Evolutionary conservation across 2,329 filamentous ascomycete species (phyloP).

Genomic region (Botrytis elliptica): DNA sequence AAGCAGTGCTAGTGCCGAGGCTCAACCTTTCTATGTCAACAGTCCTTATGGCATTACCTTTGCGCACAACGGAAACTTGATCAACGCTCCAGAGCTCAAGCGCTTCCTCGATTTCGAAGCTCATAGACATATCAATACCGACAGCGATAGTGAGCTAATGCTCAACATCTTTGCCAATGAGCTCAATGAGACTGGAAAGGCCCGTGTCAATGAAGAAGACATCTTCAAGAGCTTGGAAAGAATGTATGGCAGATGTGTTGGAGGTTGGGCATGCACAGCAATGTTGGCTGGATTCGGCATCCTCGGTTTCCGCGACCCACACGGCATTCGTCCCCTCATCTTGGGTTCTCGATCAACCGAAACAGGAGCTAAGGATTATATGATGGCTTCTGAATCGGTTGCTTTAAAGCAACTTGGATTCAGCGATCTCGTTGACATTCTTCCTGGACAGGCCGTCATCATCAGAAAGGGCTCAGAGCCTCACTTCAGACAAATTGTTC

Average conservation of each 20-base stretch:
- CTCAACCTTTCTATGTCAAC: constrained; percentile 92
- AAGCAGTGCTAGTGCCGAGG: constrained; percentile 78
- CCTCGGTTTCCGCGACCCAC: constrained; percentile 74
- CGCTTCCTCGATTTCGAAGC: constrained; percentile 47
- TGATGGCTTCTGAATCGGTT: constrained; percentile 87
- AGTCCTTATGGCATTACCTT: constrained; percentile 79
- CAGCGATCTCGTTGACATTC: constrained; percentile 70
- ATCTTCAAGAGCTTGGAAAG: constrained; percentile 69
- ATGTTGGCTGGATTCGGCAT: constrained; percentile 82
- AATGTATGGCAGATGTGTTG: constrained; percentile 71
- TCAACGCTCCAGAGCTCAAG: constrained; percentile 69
- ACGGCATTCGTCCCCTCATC: constrained; percentile 80
- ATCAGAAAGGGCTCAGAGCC: constrained; percentile 74
- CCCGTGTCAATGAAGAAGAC: constrained; percentile 75
- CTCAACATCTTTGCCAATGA: constrained; percentile 86
- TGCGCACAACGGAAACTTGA: constrained; percentile 84
- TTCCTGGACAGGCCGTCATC: constrained; percentile 82
- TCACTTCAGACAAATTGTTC: constrained; percentile 72
- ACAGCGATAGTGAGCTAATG: constrained; percentile 84
- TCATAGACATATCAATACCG: constrained; percentile 62
- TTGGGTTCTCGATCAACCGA: constrained; percentile 69
- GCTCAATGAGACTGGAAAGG: constrained; percentile 76
- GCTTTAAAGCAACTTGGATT: constrained; percentile 82
- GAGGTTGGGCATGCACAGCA: constrained; percentile 76
- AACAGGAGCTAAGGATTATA: constrained; percentile 72